Percentiles rank a stretch among this genome's conserved stretches.
Conservation (phyloP, 2,329 filamentous ascomycete species). For the Lojkania enalia region DNA sequence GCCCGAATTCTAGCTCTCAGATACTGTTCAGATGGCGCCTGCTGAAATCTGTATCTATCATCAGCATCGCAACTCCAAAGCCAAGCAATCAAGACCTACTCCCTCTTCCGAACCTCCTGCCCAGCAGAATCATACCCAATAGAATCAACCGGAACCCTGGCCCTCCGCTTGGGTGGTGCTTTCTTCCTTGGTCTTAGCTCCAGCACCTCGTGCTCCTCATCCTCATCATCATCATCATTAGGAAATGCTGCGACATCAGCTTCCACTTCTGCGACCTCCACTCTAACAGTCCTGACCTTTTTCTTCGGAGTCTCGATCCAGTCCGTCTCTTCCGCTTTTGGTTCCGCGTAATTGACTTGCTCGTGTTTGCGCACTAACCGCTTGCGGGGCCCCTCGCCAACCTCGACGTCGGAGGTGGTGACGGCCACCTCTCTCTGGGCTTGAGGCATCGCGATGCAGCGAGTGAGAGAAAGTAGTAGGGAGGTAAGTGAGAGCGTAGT, state of each 20-base stretch:
- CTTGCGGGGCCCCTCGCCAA: neutral
- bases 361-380: constrained; percentile 3
- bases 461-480: no score
- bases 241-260: neutral
- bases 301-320: neutral
- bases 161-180: neutral
- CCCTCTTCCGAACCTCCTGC: constrained; percentile 1
- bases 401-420: neutral
- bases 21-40: constrained; percentile 32
- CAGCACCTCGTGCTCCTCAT: neutral
- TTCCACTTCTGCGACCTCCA: neutral
- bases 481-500: no score
- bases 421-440: neutral
- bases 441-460: neutral
- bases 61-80: neutral
- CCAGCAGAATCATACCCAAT: neutral
- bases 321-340: neutral
- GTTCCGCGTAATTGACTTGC: constrained; percentile 1
- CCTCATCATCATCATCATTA: neutral
- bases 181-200: neutral
- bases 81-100: neutral
- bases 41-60: neutral
- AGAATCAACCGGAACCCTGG: neutral
- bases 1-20: constrained; percentile 54
- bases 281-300: neutral